Evolutionary conservation across 2,329 filamentous ascomycete genomes (phyloP).

Genomic region (Arthroderma sp.): DNA sequence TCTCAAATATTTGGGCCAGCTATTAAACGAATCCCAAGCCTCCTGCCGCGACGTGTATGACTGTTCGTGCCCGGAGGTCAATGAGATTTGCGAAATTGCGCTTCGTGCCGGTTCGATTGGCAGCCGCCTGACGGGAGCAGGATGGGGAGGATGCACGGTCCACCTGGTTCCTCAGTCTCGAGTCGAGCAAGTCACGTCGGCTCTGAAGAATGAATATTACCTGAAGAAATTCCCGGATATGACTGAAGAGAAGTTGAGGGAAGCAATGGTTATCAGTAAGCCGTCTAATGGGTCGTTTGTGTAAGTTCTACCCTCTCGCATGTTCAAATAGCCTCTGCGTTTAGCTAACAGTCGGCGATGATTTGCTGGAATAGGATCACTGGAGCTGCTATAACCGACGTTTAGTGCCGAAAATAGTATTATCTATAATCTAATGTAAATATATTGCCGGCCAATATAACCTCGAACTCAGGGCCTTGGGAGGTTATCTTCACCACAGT

Average conservation of each 20-base stretch:
- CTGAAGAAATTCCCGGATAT: constrained; percentile 54
- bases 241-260: constrained; percentile 57
- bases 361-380: constrained; percentile 17
- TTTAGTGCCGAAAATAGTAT: constrained; percentile 1
- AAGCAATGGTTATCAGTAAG: constrained; percentile 77
- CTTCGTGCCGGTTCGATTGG: constrained; percentile 68
- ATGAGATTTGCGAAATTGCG: constrained; percentile 72
- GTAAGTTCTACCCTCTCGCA: constrained; percentile 17
- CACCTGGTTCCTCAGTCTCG: constrained; percentile 79
- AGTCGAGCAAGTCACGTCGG: constrained; percentile 62
- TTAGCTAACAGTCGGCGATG: neutral
- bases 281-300: constrained; percentile 41
- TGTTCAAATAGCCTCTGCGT: neutral
- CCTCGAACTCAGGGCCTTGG: too few relatives aligned
- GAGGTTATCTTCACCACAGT: too few relatives aligned
- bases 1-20: constrained; percentile 57
- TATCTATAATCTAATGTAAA: too few relatives aligned
- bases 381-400: constrained; percentile 25
- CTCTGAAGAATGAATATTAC: constrained; percentile 75
- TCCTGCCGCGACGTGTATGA: constrained; percentile 81
- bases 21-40: constrained; percentile 81
- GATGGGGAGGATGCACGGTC: constrained; percentile 93
- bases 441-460: too few relatives aligned
- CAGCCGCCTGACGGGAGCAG: constrained; percentile 77
- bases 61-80: constrained; percentile 86